These are phyloP conservation scores for Sistotremastrum niveocremeum DNA, from an alignment of 768 basidiomycete genomes.

Conservation along the genomic window DNA sequence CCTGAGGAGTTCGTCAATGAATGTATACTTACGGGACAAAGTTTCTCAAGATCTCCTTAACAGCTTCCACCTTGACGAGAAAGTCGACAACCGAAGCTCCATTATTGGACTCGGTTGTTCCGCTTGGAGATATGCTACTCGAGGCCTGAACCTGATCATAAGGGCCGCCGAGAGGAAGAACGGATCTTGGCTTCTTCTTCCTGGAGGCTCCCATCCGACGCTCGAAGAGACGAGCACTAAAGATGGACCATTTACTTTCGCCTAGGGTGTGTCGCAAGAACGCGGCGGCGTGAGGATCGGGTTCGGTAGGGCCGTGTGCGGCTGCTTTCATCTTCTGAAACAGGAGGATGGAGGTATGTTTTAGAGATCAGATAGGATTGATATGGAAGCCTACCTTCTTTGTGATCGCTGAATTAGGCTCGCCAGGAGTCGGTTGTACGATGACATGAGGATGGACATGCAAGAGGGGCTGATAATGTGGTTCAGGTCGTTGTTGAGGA, in stretches of 20 bases:
- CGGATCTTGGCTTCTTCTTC: conserved; percentile 15
- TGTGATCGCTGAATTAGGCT: too few relatives aligned
- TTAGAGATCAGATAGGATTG: too few relatives aligned
- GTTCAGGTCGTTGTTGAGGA: too few relatives aligned
- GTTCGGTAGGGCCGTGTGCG: not conserved
- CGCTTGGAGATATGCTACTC: not conserved
- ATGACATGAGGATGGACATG: too few relatives aligned
- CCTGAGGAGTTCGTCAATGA: not conserved
- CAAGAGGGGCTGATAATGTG: too few relatives aligned
- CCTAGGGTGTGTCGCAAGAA: conserved; percentile 33
- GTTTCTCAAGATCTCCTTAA: conserved; percentile 33
- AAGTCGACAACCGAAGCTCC: conserved; percentile 36
- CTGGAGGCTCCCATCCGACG: conserved; percentile 28
- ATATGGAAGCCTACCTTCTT: too few relatives aligned
- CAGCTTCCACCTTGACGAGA: conserved; percentile 38
- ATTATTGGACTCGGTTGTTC: not conserved
- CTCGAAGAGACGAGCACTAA: conserved; percentile 33
- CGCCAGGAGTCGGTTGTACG: too few relatives aligned
- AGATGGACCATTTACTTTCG: conserved; percentile 29
- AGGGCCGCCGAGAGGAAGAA: not conserved
- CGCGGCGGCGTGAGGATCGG: conserved; percentile 30
- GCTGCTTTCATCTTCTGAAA: too few relatives aligned
- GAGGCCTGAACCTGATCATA: not conserved
- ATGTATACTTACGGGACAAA: conserved; percentile 32
- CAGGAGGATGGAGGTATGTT: too few relatives aligned